These are phyloP conservation scores for Ambrosiella xylebori DNA, from an alignment of 2,329 filamentous ascomycete genomes.

Conservation along the genomic window DNA sequence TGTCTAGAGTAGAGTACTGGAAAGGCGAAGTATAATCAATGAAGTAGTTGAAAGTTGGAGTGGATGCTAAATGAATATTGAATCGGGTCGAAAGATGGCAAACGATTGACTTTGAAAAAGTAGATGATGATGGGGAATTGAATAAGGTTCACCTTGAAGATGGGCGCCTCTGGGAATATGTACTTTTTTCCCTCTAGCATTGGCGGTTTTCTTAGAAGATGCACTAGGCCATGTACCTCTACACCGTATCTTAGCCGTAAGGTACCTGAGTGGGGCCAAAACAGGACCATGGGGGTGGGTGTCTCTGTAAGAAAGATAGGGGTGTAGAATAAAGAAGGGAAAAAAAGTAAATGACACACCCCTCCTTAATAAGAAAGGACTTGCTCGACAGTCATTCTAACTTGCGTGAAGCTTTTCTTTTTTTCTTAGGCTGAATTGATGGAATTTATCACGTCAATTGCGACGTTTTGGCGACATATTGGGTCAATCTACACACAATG, in stretches of 20 bases:
- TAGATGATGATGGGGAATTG: neutral
- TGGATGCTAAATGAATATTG: neutral
- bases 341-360: neutral
- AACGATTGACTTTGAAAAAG: conserved; percentile 1
- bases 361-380: neutral
- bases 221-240: neutral
- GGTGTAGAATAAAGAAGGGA: neutral
- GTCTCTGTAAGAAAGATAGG: neutral
- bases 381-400: neutral
- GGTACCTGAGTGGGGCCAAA: neutral
- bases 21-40: conserved; percentile 1
- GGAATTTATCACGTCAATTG: neutral
- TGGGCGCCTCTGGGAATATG: conserved; percentile 8
- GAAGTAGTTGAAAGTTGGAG: neutral
- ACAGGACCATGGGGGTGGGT: too few relatives aligned
- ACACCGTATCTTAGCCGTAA: conserved; percentile 1
- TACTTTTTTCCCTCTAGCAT: conserved; percentile 2
- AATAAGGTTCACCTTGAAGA: neutral
- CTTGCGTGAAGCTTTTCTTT: neutral
- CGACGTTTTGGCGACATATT: neutral
- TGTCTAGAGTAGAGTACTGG: neutral
- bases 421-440: neutral
- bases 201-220: neutral
- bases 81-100: neutral
- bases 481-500: neutral